Evolutionary conservation across 352 stramenopile species (phyloP), one percentile per base, ranked within the genome.

Genomic region (Lagenidium sp.): DNA sequence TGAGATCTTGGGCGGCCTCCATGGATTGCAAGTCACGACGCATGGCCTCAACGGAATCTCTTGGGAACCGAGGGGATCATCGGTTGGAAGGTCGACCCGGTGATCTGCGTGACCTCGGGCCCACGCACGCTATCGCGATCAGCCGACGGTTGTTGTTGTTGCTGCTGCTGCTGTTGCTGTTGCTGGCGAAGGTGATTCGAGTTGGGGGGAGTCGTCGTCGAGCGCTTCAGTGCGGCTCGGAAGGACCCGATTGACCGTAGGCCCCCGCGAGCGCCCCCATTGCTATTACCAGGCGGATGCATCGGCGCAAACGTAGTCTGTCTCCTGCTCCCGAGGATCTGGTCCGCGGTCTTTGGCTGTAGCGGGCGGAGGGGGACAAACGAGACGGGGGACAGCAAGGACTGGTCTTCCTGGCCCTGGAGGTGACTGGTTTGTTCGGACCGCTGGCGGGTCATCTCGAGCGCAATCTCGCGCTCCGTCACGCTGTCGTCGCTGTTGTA

Each of bases 241-340:
- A 62, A 66, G 30, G 53, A 55, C 18, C 53, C 57, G 19, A 62
- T 66, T 1, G 53, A 63, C 7, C 44, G 45, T 28, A 65, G 25
- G 0, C 31, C 51, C 35, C 22, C 44, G 10, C 39, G 23, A 10
- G 20, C 13, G 7, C 36, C 35, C 4, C 39, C 28, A 2, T n/a
- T 31, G 1, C 39, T 24, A 2, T n/a, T 31, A 1, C 15, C 26
- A 15, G 8, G 28, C 28, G 8, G 28, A 32, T 15, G 8, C 8
- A 32, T 8, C 28, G 24, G 22, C 21, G 10, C 26, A 34, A 26
- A 38, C 25, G 21, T 39, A 35, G 15, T 15, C 8, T 15, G 28
- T 32, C 28, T 8, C 4, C 23, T 36, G 4, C 21, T 30, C 11
- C 58, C 50, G 13, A 68, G 53, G 13, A 65, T 55, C n/a, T 68